phyloP scores from a whole-genome alignment of 2,329 filamentous ascomycete genomes.

The Plectosphaerella cucumerina region DNA sequence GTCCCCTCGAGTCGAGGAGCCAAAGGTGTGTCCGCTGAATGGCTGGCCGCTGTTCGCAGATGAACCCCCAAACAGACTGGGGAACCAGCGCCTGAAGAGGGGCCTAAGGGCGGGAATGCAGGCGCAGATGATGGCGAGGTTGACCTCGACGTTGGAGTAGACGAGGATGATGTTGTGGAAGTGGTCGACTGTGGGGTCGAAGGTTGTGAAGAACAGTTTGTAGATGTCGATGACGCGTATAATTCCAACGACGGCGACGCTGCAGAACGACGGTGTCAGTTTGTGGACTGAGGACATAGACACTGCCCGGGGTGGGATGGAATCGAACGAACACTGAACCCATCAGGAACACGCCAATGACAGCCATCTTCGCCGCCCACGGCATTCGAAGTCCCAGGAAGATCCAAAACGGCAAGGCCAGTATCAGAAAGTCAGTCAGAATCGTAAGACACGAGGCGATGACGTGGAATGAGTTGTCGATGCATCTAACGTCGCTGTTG shows the following conservation, averaged over 20 bases:
- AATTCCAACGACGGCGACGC: constrained; percentile 25
- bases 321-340: constrained; percentile 17
- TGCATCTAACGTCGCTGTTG: constrained; percentile 20
- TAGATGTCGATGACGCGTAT: constrained; percentile 26
- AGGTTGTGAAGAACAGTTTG: constrained; percentile 16
- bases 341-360: constrained; percentile 28
- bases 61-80: neutral
- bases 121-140: constrained; percentile 27
- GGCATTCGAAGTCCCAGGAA: constrained; percentile 29
- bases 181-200: neutral
- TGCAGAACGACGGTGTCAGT: constrained; percentile 5
- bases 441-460: constrained; percentile 31
- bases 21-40: no score
- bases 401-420: constrained; percentile 29
- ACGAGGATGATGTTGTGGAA: neutral
- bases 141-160: constrained; percentile 20
- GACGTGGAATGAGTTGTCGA: constrained; percentile 25
- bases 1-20: no score
- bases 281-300: neutral
- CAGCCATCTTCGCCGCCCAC: constrained; percentile 23
- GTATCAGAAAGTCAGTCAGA: constrained; percentile 33
- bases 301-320: no score
- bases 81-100: constrained; percentile 19
- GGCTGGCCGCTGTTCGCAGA: no score
- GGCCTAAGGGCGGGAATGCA: constrained; percentile 28